Base-by-base conservation (phyloP, 1,284 basidiomycete species). In the Earliella scabrosa region DNA sequence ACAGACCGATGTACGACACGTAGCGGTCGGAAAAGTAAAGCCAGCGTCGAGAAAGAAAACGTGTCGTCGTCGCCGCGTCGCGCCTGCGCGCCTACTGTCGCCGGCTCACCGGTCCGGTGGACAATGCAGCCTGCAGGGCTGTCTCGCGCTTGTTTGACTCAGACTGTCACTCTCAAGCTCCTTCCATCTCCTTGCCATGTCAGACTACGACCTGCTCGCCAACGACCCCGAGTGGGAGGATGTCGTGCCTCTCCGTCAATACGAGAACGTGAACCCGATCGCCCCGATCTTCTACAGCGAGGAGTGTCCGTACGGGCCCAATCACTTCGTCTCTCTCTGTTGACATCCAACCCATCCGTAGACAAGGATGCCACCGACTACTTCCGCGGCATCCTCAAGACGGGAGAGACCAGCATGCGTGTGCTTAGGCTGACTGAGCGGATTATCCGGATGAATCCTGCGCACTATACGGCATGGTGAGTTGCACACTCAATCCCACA, bases 401-500 rank as follows among this genome's bases (percentile, higher is more conserved):
- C 76, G 0, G 85, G 82, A 5, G 95, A 98, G 75, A 85, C 86
- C 73, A 92, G 87, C 60, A 74, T 82, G 32, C 82, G 95, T 32
- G 93, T 90, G 6, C 83, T 98, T 41, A 83, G 88, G 61, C 79
- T 98, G 45, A 98, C 95, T 0, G 90, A 95, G 72, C 78, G 77
- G 45, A 85, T 97, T 64, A 95, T 98, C 60, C 80, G 87, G 27
- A 77, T 90, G 74, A 97, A 97, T 69, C 93, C 95, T 5, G 93
- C 92, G 2, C 96, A 97, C 70, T 98, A 97, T 69, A 91, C 94
- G 45, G 93, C 95, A 61, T 98, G 95, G 95, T 95, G 65, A 59
- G 81, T n/a, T n/a, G n/a, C n/a, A n/a, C n/a, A n/a, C n/a, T n/a
- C n/a, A n/a, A n/a, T n/a, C n/a, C n/a, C n/a, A n/a, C n/a, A n/a